Percentiles rank a stretch among this genome's conserved stretches.
Evolutionary conservation across 805 yeast species (phyloP).

Genomic region (Candida sanyiensis): DNA sequence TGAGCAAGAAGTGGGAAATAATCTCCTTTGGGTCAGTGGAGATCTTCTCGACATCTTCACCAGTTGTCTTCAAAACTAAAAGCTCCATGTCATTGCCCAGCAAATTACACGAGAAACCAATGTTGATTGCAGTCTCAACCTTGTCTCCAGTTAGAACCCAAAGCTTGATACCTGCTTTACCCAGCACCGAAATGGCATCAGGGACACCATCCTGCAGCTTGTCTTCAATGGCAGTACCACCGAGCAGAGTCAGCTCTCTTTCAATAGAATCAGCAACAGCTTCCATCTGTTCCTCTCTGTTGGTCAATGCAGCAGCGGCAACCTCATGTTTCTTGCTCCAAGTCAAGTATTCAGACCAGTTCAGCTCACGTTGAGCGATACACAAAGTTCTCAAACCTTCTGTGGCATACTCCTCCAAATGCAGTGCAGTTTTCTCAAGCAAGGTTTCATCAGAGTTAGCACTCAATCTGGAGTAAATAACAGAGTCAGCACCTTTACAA

Average conservation of each 20-base stretch:
- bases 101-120: constrained; percentile 80
- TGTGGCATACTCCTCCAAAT: constrained; percentile 71
- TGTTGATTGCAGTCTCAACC: constrained; percentile 85
- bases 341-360: constrained; percentile 53
- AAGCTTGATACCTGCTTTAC: constrained; percentile 72
- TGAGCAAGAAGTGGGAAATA: constrained; percentile 38
- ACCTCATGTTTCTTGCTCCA: constrained; percentile 61
- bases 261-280: constrained; percentile 71
- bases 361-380: constrained; percentile 63
- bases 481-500: constrained; percentile 84
- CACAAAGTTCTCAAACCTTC: constrained; percentile 82
- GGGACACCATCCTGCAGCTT: constrained; percentile 84
- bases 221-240: constrained; percentile 87
- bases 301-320: constrained; percentile 58
- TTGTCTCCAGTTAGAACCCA: constrained; percentile 89
- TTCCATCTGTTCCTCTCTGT: constrained; percentile 70
- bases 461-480: constrained; percentile 62
- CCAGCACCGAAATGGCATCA: constrained; percentile 64
- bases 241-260: constrained; percentile 55
- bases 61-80: constrained; percentile 55
- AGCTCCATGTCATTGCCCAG: constrained; percentile 73
- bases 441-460: constrained; percentile 41
- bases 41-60: constrained; percentile 45
- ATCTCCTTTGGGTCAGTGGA: constrained; percentile 34
- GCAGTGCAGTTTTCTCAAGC: constrained; percentile 60